These are phyloP conservation scores for Saccharomycopsis crataegensis DNA, from an alignment of 1,139 yeast species.

Conservation along the genomic window DNA sequence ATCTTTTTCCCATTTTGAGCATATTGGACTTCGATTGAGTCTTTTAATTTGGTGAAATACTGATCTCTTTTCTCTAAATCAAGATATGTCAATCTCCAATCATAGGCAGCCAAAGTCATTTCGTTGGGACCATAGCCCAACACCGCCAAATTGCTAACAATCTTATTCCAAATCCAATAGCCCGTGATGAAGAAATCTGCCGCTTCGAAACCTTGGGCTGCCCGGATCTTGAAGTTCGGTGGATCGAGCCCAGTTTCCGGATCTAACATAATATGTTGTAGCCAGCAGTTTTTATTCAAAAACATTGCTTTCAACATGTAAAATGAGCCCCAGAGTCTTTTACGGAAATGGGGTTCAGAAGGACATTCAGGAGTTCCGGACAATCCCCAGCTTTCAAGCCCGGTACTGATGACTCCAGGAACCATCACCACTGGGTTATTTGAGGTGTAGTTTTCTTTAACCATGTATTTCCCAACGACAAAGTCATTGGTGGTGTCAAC, in stretches of 20 bases:
- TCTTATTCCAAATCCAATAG: conserved; percentile 97
- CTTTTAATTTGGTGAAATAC: conserved; percentile 70
- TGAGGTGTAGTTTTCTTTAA: conserved; percentile 42
- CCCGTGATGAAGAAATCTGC: conserved; percentile 96
- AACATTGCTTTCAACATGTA: conserved; percentile 92
- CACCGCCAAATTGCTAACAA: conserved; percentile 86
- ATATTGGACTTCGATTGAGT: conserved; percentile 54
- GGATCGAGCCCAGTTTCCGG: conserved; percentile 92
- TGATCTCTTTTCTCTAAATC: conserved; percentile 84
- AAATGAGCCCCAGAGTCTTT: conserved; percentile 93
- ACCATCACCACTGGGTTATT: conserved; percentile 82
- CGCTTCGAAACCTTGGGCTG: conserved; percentile 95
- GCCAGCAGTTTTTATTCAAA: conserved; percentile 88
- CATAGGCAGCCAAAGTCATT: conserved; percentile 88
- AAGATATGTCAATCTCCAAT: conserved; percentile 88
- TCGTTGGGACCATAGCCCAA: conserved; percentile 88
- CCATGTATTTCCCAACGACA: conserved; percentile 74
- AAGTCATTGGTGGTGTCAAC: conserved; percentile 71
- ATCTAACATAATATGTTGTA: conserved; percentile 82
- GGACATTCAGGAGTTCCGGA: conserved; percentile 74
- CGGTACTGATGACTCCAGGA: conserved; percentile 95
- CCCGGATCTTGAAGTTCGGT: conserved; percentile 66
- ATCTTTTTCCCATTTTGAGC: conserved; percentile 48
- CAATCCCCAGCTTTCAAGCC: conserved; percentile 90
- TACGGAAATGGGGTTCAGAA: conserved; percentile 74